Base-by-base conservation (phyloP, 2,329 filamentous ascomycete species). In the Magnaporthales sp. region DNA sequence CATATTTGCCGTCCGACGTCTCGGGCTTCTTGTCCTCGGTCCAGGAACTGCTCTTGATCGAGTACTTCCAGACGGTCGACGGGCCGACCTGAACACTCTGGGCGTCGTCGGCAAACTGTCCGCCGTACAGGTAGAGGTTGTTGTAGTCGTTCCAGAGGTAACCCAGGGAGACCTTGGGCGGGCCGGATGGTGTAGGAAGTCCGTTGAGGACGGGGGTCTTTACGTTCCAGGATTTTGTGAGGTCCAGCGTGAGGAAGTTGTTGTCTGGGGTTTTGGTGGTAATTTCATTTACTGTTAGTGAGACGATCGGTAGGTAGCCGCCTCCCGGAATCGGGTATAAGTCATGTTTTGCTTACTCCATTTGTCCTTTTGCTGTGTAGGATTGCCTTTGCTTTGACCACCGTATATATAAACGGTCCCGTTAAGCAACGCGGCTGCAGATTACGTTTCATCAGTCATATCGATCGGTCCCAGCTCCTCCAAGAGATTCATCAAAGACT, bases 371-470 rank as follows among this genome's bases (percentile, higher is more conserved):
- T 78, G 82, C 71, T 93, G 90, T 46, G 82, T 81, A 15, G 81
- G 75, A 19, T 81, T 75, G 1, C 80, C 84, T 64, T 82, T 89
- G 15, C 86, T 83, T 70, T 89, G 83, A 29, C 91, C 91, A 46
- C 91, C 91, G 70, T 92, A 93, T 66, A 92, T 84, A 74, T 91
- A 93, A 3, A 93, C 73, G 0, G 89, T 93, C 15, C 90, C 90
- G 70, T 92, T 92, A 19, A 93, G 81, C 46, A 90, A 74, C 3
- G 91, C 86, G 68, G 81, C 86, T 85, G 69, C 27, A n/a, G 3
- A 27, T 29, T 3, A 9, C 22, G 9, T 64, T 69, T 69, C 29
- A 67, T 72, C 62, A 73, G 70, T 66, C 30, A 22, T 11, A 26
- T 5, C 46, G n/a, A n/a, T n/a, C 54, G 19, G 38, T 4, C 11